Evolutionary conservation across 1,284 basidiomycete species (phyloP).

Genomic region (Paramarasmius palmivorus): DNA sequence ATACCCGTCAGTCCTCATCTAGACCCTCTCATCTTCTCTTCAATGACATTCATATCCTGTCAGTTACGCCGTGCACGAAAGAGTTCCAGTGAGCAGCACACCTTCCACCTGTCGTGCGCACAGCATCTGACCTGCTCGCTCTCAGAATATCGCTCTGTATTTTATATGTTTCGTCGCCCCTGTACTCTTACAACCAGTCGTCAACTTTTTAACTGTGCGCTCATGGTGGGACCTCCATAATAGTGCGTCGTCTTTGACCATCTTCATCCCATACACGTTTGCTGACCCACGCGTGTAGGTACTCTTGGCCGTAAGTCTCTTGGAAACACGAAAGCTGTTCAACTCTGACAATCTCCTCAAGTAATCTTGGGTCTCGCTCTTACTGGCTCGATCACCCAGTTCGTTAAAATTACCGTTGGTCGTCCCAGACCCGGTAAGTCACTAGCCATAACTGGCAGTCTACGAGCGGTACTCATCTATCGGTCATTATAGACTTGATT

Average conservation of each 20-base stretch:
- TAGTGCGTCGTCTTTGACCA: slow-evolving; percentile 34
- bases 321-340: not conserved
- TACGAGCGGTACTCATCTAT: too few relatives aligned
- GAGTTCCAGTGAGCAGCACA: slow-evolving; percentile 64
- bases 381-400: slow-evolving; percentile 81
- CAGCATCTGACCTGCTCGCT: slow-evolving; percentile 2
- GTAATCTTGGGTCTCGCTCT: slow-evolving; percentile 76
- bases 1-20: slow-evolving; percentile 49
- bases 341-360: slow-evolving; percentile 29
- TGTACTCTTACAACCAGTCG: slow-evolving; percentile 61
- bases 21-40: slow-evolving; percentile 13
- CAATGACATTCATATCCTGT: slow-evolving; percentile 31
- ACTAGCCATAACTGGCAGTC: too few relatives aligned
- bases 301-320: slow-evolving; percentile 68
- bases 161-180: slow-evolving; percentile 74
- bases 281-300: slow-evolving; percentile 25
- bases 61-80: slow-evolving; percentile 81
- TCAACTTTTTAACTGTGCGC: slow-evolving; percentile 72
- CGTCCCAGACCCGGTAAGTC: slow-evolving; percentile 82
- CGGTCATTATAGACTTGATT: slow-evolving; percentile 65
- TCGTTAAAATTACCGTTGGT: slow-evolving; percentile 87
- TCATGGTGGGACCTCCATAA: slow-evolving; percentile 91
- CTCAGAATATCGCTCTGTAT: slow-evolving; percentile 57
- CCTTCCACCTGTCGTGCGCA: slow-evolving; percentile 5
- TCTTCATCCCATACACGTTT: slow-evolving; percentile 4